These are phyloP conservation scores for Plantago lanceolata DNA, from an alignment of 305 asterid genomes.

Conservation along the genomic window DNA sequence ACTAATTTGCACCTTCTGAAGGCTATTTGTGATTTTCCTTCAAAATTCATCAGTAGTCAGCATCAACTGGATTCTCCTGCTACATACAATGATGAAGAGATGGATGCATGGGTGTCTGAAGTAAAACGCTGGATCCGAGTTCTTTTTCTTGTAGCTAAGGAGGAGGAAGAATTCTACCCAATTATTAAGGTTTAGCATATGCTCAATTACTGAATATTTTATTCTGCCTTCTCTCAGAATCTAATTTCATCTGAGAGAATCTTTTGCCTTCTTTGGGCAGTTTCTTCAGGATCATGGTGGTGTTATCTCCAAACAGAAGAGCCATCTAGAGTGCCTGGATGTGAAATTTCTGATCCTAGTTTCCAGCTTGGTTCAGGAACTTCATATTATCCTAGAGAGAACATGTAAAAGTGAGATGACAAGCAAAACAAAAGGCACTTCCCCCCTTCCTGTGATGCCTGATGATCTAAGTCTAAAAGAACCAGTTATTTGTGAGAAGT, in stretches of 20 bases:
- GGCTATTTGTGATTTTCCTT: slow-evolving; percentile 52
- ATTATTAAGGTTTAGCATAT: slow-evolving; percentile 44
- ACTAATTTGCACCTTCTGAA: slow-evolving; percentile 44
- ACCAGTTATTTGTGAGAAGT: slow-evolving; percentile 44
- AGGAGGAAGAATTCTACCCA: slow-evolving; percentile 43
- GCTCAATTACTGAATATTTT: slow-evolving; percentile 1
- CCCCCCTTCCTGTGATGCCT: slow-evolving; percentile 27
- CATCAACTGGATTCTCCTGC: slow-evolving; percentile 35
- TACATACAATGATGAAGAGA: slow-evolving; percentile 71
- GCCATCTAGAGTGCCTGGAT: slow-evolving; percentile 43
- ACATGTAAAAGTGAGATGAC: slow-evolving; percentile 31
- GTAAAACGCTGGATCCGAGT: slow-evolving; percentile 87
- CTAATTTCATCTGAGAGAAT: slow-evolving; percentile 7
- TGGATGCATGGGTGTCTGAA: slow-evolving; percentile 75
- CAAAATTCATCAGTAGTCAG: slow-evolving; percentile 40
- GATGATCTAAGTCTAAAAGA: slow-evolving; percentile 33
- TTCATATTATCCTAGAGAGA: slow-evolving; percentile 57
- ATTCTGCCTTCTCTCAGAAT: neutral
- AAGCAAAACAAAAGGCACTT: slow-evolving; percentile 34
- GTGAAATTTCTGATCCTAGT: slow-evolving; percentile 72
- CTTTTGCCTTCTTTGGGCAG: slow-evolving; percentile 34
- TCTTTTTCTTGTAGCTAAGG: slow-evolving; percentile 55
- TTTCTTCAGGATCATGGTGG: slow-evolving; percentile 53
- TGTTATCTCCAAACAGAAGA: slow-evolving; percentile 44
- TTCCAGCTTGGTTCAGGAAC: slow-evolving; percentile 71